phyloP scores from a whole-genome alignment of 208 protist genomes.

The Acanthamoeba triangularis region DNA sequence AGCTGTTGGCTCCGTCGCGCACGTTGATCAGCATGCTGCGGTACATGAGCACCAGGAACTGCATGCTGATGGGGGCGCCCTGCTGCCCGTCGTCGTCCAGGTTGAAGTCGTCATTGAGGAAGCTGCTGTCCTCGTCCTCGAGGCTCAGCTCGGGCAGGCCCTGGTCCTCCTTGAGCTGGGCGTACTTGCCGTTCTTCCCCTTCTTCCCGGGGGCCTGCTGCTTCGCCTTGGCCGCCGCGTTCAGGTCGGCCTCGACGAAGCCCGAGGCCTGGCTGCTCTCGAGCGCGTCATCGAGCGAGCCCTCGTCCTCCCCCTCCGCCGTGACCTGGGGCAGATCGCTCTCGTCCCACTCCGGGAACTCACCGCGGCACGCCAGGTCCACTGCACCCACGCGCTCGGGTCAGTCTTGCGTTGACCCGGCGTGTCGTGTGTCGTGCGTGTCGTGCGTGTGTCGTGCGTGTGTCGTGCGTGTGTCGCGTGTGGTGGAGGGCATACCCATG shows the following conservation, averaged over 20 bases:
- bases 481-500: background rate
- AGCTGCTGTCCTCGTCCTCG: background rate
- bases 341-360: constrained; percentile 60
- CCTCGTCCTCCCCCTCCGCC: background rate
- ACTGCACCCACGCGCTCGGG: background rate
- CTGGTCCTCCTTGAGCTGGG: background rate
- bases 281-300: background rate
- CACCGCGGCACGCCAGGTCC: constrained; percentile 24
- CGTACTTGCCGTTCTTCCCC: background rate
- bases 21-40: constrained; percentile 66
- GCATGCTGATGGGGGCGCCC: constrained; percentile 28
- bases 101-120: constrained; percentile 30
- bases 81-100: background rate
- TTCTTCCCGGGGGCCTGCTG: background rate
- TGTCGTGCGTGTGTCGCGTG: no score
- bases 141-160: background rate
- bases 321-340: background rate
- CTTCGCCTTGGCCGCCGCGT: background rate
- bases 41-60: constrained; percentile 72
- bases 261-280: background rate
- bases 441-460: no score
- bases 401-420: background rate
- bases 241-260: constrained; percentile 24
- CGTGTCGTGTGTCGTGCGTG: background rate
- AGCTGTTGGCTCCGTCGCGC: constrained; percentile 67